Evolutionary conservation across 2,329 filamentous ascomycete species (phyloP).

Genomic region (Hysterium pulicare): DNA sequence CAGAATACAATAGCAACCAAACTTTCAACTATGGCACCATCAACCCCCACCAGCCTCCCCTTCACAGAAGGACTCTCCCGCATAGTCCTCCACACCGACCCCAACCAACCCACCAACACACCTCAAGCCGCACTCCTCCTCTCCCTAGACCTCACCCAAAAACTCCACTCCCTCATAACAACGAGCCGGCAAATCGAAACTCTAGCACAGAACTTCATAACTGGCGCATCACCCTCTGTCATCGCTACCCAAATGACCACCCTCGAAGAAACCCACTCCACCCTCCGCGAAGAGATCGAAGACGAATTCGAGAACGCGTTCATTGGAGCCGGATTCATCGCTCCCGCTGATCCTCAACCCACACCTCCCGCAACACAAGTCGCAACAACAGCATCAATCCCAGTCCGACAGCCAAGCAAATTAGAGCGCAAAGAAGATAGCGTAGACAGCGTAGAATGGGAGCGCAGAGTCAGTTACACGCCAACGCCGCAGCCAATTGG

Average conservation of each 20-base stretch:
- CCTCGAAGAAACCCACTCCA: not conserved
- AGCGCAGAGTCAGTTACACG: too few species aligned
- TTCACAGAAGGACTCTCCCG: constrained; percentile 1
- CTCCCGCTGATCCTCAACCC: too few species aligned
- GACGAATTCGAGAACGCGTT: not conserved
- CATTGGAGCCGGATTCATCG: not conserved
- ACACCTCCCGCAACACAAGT: too few species aligned
- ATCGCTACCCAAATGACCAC: not conserved
- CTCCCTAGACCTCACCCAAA: constrained; percentile 7
- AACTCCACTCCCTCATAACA: constrained; percentile 10
- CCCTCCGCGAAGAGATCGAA: not conserved
- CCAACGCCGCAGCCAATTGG: not conserved
- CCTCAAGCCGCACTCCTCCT: constrained; percentile 6
- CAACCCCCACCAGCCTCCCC: not conserved
- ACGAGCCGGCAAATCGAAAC: constrained; percentile 7
- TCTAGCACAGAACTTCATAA: constrained; percentile 5
- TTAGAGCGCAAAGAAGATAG: not conserved
- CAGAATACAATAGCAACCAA: not conserved
- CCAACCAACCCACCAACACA: not conserved
- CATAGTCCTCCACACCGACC: constrained; percentile 1
- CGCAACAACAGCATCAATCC: too few species aligned
- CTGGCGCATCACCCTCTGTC: not conserved
- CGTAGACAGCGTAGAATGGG: too few species aligned
- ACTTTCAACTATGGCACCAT: constrained; percentile 1
- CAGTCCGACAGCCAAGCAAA: not conserved